Evolutionary conservation across 192 early-diverging fungal species (phyloP).

Genomic region (Coemansia sp.): DNA sequence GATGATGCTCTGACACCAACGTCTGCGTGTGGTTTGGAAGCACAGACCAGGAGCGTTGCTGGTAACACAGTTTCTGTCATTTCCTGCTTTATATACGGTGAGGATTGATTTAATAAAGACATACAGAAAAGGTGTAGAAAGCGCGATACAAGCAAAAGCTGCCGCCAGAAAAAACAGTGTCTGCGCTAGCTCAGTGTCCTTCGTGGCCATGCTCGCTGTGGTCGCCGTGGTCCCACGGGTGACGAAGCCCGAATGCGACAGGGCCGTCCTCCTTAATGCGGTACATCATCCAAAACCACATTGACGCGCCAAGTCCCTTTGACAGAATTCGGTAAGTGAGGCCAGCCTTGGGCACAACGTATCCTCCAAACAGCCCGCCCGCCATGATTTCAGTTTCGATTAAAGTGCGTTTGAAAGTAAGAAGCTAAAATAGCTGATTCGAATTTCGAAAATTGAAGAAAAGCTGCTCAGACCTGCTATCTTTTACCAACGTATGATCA

Average conservation of each 20-base stretch:
- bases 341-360: slow-evolving; percentile 37
- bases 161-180: too few species aligned
- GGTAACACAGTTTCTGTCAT: too few species aligned
- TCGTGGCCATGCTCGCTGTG: background rate
- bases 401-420: too few species aligned
- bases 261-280: slow-evolving; percentile 73
- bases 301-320: slow-evolving; percentile 66
- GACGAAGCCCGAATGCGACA: slow-evolving; percentile 53
- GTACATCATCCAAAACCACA: slow-evolving; percentile 89
- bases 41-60: too few species aligned
- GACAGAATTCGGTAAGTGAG: slow-evolving; percentile 55
- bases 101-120: background rate
- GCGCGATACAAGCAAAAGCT: too few species aligned
- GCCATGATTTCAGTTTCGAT: too few species aligned
- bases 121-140: background rate
- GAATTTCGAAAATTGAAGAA: too few species aligned
- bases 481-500: too few species aligned
- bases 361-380: slow-evolving; percentile 35
- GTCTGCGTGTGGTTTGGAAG: background rate
- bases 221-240: slow-evolving; percentile 25
- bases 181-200: background rate
- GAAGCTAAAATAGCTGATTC: too few species aligned
- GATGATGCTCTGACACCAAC: background rate
- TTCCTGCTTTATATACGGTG: background rate
- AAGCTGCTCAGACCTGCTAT: too few species aligned